phyloP scores from a whole-genome alignment of 1,284 basidiomycete species.

The Cutaneotrichosporon cyanovorans region DNA sequence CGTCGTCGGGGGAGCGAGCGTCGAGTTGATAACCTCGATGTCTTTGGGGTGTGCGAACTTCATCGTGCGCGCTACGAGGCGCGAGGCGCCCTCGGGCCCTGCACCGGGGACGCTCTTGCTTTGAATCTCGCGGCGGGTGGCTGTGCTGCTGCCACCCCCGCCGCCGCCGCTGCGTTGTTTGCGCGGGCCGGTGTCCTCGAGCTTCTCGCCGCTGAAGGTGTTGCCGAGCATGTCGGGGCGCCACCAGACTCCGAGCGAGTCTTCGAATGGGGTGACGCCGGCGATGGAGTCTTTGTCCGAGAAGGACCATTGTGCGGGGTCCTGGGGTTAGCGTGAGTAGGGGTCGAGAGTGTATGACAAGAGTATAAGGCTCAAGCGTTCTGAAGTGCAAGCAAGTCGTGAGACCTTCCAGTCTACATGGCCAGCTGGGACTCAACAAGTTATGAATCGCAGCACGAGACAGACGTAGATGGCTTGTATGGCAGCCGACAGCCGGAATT shows the following conservation, averaged over 20 bases:
- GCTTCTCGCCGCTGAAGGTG: conserved; percentile 64
- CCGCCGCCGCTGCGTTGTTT: no score
- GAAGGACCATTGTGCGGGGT: conserved; percentile 63
- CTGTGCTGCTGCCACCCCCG: conserved; percentile 4
- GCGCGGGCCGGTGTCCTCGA: conserved; percentile 10
- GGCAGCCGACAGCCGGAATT: no score
- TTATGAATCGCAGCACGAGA: no score
- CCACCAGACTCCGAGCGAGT: conserved; percentile 88
- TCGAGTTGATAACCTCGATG: conserved; percentile 84
- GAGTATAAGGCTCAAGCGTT: no score
- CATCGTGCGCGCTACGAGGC: conserved; percentile 80
- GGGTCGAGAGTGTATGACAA: neutral
- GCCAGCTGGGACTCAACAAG: no score
- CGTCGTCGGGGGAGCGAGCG: conserved; percentile 80
- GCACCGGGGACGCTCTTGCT: conserved; percentile 46
- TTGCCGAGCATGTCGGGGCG: conserved; percentile 85
- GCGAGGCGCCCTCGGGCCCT: conserved; percentile 44
- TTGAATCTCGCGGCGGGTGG: conserved; percentile 43
- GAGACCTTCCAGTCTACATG: no score
- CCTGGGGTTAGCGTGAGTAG: conserved; percentile 11
- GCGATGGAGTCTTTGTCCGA: conserved; percentile 79
- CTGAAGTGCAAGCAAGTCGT: no score
- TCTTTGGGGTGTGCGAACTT: conserved; percentile 55
- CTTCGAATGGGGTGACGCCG: conserved; percentile 74
- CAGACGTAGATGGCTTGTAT: no score